These are phyloP conservation scores for Floccularia luteovirens DNA, from an alignment of 768 basidiomycete species.

Conservation along the genomic window DNA sequence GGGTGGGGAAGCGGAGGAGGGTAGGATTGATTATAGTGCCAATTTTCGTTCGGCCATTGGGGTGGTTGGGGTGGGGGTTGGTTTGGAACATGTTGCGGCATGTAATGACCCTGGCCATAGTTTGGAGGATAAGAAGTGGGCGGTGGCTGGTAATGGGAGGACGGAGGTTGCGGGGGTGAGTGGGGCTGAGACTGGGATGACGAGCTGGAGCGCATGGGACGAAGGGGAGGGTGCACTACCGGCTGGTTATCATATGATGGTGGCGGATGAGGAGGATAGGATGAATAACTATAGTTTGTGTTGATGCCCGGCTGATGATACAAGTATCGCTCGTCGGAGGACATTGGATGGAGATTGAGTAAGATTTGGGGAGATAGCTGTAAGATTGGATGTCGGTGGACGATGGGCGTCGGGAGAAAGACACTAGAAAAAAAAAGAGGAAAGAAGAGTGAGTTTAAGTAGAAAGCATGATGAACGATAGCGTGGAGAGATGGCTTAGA, in stretches of 20 bases:
- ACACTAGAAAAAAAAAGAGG: too few species aligned
- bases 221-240: not conserved
- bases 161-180: constrained; percentile 15
- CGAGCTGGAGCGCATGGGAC: constrained; percentile 3
- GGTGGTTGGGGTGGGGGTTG: constrained; percentile 10
- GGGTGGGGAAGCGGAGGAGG: constrained; percentile 24
- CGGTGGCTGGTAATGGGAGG: constrained; percentile 5
- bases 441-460: too few species aligned
- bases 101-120: constrained; percentile 1
- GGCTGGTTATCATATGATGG: constrained; percentile 10
- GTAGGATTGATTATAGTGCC: constrained; percentile 23
- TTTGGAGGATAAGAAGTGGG: constrained; percentile 5
- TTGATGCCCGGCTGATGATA: constrained; percentile 41
- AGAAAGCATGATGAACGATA: too few species aligned
- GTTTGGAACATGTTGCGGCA: constrained; percentile 5
- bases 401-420: too few species aligned
- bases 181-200: constrained; percentile 13
- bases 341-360: constrained; percentile 32
- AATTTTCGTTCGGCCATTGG: constrained; percentile 33
- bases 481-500: too few species aligned
- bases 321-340: constrained; percentile 47
- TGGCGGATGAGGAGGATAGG: constrained; percentile 23
- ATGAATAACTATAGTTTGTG: constrained; percentile 42
- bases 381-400: too few species aligned
- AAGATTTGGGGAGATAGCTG: too few species aligned